Evolutionary conservation across 208 protist genomes (phyloP), one percentile per base, ranked within the genome.

Genomic region (Trypanosoma scelopori): DNA sequence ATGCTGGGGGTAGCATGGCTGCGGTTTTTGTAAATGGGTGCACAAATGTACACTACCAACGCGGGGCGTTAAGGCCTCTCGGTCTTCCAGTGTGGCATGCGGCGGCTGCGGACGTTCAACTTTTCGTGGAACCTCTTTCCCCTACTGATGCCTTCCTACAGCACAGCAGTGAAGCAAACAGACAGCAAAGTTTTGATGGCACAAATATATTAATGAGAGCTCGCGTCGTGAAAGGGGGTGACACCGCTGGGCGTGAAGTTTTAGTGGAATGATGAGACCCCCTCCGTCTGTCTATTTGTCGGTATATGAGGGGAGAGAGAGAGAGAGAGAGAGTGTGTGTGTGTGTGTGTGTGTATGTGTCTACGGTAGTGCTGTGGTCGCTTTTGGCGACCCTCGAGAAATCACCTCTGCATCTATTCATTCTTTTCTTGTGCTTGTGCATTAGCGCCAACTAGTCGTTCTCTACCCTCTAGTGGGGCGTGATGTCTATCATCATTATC

Each of bases 401-500:
- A 22, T 13, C 4, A 16, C 4, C 48, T 28, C 3, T 27, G 5
- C 13, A 28, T 28, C 48, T 22, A 22, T 53, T 53, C 23, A 27
- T 20, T 45, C 11, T 35, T 53, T 28, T 53, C 30, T 30, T 53
- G 23, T 28, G 22, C 22, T 42, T 18, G 13, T 43, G 22, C 35
- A 9, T 57, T 23, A 18, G 32, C 9, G 3, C 32, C 9, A 37
- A 37, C 32, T 37, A 37, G 32, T 37, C 32, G 32, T 9, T 37
- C 32, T 37, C 32, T 37, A 37, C 32, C 32, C 9, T 3, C 22
- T 20, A 37, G 35, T 48, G 15, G 22, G 45, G 55, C n/a, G 1
- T 35, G 5, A 88, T 89, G 82, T 73, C 76, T 16, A 65, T 72
- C 41, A 93, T 93, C 49, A 63, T 74, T 45, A 71, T 93, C 18